A percentile compares a stretch with the other conserved stretches of the same genome.
These are phyloP conservation scores for Raffaelea deltoideospora DNA, from an alignment of 2,329 filamentous ascomycete species.

Conservation along the genomic window DNA sequence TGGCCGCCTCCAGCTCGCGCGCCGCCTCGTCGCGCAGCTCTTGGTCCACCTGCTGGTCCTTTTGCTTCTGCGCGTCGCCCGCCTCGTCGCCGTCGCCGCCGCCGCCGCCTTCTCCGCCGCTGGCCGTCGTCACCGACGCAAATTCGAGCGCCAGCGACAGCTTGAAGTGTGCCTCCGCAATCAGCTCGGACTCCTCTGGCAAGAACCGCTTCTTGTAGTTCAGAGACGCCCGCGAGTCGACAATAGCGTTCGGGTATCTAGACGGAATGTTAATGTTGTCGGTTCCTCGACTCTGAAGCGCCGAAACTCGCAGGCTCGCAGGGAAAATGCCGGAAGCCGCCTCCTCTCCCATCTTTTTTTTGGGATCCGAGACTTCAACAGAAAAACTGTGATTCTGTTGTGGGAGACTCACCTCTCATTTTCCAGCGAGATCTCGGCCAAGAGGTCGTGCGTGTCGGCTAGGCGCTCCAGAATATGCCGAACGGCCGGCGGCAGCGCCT, in stretches of 20 bases:
- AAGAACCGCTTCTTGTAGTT: conserved; percentile 67
- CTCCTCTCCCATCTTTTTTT: not conserved
- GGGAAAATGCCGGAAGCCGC: too few relatives aligned
- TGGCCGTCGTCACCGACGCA: conserved; percentile 55
- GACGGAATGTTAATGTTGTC: not conserved
- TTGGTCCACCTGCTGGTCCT: conserved; percentile 46
- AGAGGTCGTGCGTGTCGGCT: conserved; percentile 83
- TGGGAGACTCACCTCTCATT: conserved; percentile 53
- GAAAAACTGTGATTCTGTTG: not conserved
- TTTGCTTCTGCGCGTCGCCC: too few relatives aligned
- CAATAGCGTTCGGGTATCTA: conserved; percentile 71
- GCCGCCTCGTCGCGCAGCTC: conserved; percentile 55
- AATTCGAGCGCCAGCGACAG: conserved; percentile 91
- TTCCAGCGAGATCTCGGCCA: conserved; percentile 93
- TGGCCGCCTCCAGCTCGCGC: conserved; percentile 56
- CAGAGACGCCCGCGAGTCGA: conserved; percentile 65
- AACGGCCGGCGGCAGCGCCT: conserved; percentile 19
- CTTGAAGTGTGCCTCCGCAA: conserved; percentile 94
- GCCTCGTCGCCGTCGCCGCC: conserved; percentile 25
- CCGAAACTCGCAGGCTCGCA: too few relatives aligned
- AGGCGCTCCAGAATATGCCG: conserved; percentile 67
- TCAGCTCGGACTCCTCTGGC: conserved; percentile 63
- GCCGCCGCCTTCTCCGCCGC: not conserved
- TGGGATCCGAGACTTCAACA: not conserved
- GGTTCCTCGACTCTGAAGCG: not conserved